Evolutionary conservation across 176 grass and related monocot genomes (phyloP), one percentile per base, ranked within the genome.

Genomic region (Oryza longistaminata): DNA sequence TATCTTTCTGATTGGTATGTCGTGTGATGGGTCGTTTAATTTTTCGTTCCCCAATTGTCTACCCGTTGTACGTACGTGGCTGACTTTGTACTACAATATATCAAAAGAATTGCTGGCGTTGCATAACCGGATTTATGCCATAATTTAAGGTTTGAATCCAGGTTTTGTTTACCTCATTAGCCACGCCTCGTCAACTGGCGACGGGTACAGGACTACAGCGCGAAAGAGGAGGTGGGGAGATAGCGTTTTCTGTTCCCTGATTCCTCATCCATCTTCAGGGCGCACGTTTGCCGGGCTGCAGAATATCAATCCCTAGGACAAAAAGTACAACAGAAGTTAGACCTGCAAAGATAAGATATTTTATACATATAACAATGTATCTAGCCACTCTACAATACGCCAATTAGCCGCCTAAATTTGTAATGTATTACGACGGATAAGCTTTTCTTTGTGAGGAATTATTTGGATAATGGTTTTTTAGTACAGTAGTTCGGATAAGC

Each of bases 271-370:
- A 10, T 6, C 35, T 13, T n/a, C 7, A 62, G 9, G 55, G 45
- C 21, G 73, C 88, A 87, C 84, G 84, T 79, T 79, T 62, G 64
- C 75, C 33, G 61, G 49, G 39, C 50, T n/a, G 80, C 35, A 78
- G 46, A 83, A 73, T 22, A 82, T 68, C n/a, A 76, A 37, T 62
- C n/a, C 42, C 71, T 76, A 74, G 2, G 14, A 12, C 65, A 10
- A 24, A 55, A 66, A 71, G 21, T 77, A 72, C 68, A 73, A 40
- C 52, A 70, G 67, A 71, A 58, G 80, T 70, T 80, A 25, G 75
- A 74, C 40, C 64, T 43, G 39, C 81, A 64, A 9, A 76, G 76
- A 87, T 91, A 87, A 87, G 39, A 11, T 91, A 68, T 35, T 70
- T 15, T 81, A 83, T 45, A 40, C 10, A 5, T 14, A 78, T 40